Conservation (phyloP, 2,329 filamentous ascomycete genomes). For the Paecilomyces variotii region DNA sequence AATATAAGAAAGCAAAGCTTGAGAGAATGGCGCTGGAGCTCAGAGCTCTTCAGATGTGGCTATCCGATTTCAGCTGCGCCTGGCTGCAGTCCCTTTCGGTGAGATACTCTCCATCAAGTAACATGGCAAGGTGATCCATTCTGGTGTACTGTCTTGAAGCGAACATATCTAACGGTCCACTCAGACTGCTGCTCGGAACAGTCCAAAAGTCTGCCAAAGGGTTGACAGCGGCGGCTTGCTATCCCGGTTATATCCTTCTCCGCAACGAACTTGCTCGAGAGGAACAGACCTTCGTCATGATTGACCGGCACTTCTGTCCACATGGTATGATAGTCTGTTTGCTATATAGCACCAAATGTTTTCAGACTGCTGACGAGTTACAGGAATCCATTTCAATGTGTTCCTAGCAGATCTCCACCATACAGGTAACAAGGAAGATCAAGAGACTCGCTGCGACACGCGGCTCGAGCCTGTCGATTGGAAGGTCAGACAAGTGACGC, state of each 20-base stretch:
- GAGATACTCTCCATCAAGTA: not conserved
- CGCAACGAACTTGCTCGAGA: not conserved
- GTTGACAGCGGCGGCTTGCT: not conserved
- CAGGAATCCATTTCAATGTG: not conserved
- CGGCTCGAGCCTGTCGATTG: not conserved
- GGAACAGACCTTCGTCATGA: not conserved
- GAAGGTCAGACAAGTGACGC: not conserved
- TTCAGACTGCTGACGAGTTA: not conserved
- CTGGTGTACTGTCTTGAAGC: not conserved
- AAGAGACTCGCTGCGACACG: not conserved
- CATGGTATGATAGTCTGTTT: not conserved
- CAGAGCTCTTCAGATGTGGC: not conserved
- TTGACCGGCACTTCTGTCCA: not conserved
- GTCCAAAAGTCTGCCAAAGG: not conserved
- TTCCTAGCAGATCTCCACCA: not conserved
- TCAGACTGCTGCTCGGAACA: not conserved
- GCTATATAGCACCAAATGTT: not conserved
- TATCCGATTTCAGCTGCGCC: not conserved
- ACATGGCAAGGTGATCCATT: not conserved
- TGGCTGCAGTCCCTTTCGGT: not conserved
- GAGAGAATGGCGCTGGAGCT: not conserved
- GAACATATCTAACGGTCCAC: not conserved
- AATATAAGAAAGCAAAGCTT: not conserved
- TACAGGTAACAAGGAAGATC: not conserved
- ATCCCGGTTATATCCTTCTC: not conserved